Conservation (phyloP, 345 rosid species). For the Brassica rapa region DNA sequence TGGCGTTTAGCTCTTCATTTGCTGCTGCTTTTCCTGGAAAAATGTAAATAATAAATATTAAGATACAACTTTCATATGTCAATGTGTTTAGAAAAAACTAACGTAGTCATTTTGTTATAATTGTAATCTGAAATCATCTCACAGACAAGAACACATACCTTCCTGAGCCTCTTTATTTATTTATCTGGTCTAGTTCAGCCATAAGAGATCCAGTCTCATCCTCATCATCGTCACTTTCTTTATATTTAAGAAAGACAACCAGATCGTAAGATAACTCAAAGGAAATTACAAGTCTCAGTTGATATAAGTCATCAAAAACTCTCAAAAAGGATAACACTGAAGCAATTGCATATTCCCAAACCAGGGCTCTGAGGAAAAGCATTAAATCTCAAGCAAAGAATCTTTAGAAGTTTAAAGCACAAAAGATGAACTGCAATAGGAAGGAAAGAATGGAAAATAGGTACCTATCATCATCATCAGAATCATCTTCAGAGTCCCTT, state of each 20-base stretch:
- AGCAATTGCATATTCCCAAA: not conserved
- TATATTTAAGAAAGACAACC: slow-evolving; percentile 43
- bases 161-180: slow-evolving; percentile 81
- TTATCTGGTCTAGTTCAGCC: slow-evolving; percentile 90
- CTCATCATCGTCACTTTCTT: slow-evolving; percentile 57
- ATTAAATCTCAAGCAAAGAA: not conserved
- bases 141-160: slow-evolving; percentile 47
- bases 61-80: not conserved
- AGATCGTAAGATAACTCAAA: not conserved
- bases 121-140: slow-evolving; percentile 5
- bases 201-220: slow-evolving; percentile 76
- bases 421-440: not conserved
- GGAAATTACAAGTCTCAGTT: too few species aligned
- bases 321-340: not conserved
- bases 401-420: not conserved
- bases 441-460: slow-evolving; percentile 3
- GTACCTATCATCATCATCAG: slow-evolving; percentile 63
- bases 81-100: not conserved
- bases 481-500: slow-evolving; percentile 87
- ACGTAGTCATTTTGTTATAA: slow-evolving; percentile 1
- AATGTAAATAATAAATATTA: too few species aligned
- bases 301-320: not conserved
- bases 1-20: too few species aligned
- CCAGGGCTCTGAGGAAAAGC: slow-evolving; percentile 2
- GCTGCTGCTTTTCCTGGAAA: slow-evolving; percentile 41